Conservation (phyloP, 2,329 filamentous ascomycete genomes). For the Bipolaris cookei region DNA sequence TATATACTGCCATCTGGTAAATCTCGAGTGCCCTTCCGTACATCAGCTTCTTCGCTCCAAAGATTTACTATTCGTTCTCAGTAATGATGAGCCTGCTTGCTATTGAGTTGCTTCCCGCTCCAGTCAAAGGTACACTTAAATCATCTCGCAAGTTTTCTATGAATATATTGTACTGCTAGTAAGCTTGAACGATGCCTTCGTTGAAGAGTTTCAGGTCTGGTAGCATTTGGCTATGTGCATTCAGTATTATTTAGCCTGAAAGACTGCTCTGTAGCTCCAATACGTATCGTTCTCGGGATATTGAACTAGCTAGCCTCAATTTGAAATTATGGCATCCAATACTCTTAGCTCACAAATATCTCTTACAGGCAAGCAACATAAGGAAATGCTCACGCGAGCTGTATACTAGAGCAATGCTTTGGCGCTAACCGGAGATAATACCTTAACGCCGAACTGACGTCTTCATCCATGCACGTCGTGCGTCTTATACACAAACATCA, state of each 20-base stretch:
- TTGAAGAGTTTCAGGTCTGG: slow-evolving; percentile 22
- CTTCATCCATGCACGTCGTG: slow-evolving; percentile 10
- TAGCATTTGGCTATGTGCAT: slow-evolving; percentile 3
- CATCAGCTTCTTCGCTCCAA: slow-evolving; percentile 41
- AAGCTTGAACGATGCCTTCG: slow-evolving; percentile 26
- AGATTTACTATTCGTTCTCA: slow-evolving; percentile 41
- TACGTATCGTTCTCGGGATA: no score
- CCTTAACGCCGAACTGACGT: slow-evolving; percentile 26
- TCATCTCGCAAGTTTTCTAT: slow-evolving; percentile 29
- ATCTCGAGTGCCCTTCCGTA: slow-evolving; percentile 37
- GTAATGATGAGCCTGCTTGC: slow-evolving; percentile 27
- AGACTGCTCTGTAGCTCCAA: not conserved
- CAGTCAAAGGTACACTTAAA: slow-evolving; percentile 34
- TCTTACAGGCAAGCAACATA: no score
- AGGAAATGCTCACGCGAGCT: no score
- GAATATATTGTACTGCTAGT: slow-evolving; percentile 33
- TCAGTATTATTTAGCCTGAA: not conserved
- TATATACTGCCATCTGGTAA: slow-evolving; percentile 34
- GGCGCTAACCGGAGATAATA: slow-evolving; percentile 14
- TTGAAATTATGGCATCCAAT: not conserved
- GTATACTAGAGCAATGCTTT: not conserved
- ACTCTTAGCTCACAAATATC: not conserved
- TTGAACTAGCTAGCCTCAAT: no score
- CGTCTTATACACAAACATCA: slow-evolving; percentile 17
- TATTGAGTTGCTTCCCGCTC: slow-evolving; percentile 34